These are phyloP conservation scores for Naegleria lovaniensis DNA, from an alignment of 208 protist genomes.

Conservation along the genomic window DNA sequence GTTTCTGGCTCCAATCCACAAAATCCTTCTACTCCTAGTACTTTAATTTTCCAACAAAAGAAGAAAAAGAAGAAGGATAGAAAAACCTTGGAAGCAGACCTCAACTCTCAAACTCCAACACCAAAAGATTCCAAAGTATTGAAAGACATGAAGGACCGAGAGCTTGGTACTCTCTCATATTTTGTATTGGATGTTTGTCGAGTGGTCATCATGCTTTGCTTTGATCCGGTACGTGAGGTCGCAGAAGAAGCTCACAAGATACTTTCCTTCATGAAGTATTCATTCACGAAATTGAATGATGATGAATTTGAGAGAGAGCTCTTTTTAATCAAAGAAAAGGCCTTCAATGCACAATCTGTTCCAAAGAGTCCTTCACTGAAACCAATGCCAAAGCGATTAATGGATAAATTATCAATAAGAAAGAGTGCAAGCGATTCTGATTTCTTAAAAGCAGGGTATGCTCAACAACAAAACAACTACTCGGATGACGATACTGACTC, in stretches of 20 bases:
- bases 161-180: neutral
- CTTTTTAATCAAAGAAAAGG: neutral
- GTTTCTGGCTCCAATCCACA: neutral
- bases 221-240: neutral
- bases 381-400: neutral
- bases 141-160: slow-evolving; percentile 22
- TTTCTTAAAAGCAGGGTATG: neutral
- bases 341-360: neutral
- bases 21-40: neutral
- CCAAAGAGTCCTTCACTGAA: neutral
- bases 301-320: neutral
- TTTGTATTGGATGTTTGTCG: slow-evolving; percentile 18
- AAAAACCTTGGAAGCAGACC: neutral
- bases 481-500: neutral
- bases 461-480: neutral
- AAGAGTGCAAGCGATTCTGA: neutral
- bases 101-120: neutral
- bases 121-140: neutral
- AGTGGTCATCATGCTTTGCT: slow-evolving; percentile 2
- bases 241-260: neutral
- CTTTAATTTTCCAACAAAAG: neutral
- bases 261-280: neutral
- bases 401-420: neutral
- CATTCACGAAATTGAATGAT: neutral
- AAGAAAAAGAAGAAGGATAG: neutral